Base-by-base conservation (phyloP, 768 basidiomycete genomes). In the Suillus ampliporus region DNA sequence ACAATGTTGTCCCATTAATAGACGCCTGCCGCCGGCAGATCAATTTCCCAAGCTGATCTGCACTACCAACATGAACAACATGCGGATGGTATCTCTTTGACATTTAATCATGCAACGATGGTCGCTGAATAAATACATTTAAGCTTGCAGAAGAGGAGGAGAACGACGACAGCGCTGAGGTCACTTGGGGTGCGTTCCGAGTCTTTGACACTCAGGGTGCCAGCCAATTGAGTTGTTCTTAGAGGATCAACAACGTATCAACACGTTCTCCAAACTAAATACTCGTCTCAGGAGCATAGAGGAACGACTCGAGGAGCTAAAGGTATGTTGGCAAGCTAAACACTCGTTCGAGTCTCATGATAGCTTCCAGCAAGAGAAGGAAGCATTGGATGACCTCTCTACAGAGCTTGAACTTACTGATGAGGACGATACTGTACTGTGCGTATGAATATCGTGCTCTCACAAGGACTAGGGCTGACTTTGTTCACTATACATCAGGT, bases 171-270 rank as follows among this genome's bases (percentile, higher is more conserved):
- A 81, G 83, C 19, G 84, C 85, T 23, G 91, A 94, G 73, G 92
- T 95, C 54, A 92, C 91, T 40, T 94, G 92, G 92, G 92, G 92
- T 92, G 64, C 64, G 83, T 75, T 67, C 48, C 46, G 40, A 21
- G 34, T 48, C 15, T 38, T 51, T 56, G 47, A 17, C 37, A 38
- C 31, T 23, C 23, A 2, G 6, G 37, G 21, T n/a, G n/a, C 17
- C 34, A 21, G 31, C 58, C 38, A 5, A 62, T 21, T 46, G 48
- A 41, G 58, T n/a, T 57, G 11, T 40, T 48, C 43, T 46, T 68
- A 90, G 86, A 87, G 82, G 94, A 95, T 74, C 95, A 98, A 74
- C 89, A 95, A 67, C 86, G 87, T 34, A 98, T 98, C 78, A 97
- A 90, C 77, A 82, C 86, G 0, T 97, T 98, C 74, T 97, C 95